phyloP scores from a whole-genome alignment of 345 rosid genomes.

The Eucalyptus curtisii region DNA sequence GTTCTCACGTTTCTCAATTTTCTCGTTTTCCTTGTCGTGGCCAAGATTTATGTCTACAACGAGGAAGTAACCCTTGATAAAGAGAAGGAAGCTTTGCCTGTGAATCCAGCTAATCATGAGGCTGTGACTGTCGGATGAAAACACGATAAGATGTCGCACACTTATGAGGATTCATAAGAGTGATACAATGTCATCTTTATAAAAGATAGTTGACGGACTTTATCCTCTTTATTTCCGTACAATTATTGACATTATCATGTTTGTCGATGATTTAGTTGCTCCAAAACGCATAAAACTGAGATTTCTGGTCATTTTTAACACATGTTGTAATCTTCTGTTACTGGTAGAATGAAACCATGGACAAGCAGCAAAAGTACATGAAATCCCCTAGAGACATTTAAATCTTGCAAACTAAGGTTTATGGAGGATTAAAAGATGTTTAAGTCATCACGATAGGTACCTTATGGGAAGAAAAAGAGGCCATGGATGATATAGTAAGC shows the following conservation, averaged over 20 bases:
- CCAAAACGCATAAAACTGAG: neutral
- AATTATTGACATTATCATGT: neutral
- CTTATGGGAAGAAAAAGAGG: neutral
- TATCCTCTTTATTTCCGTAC: neutral
- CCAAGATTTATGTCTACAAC: conserved; percentile 47
- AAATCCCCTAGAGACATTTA: neutral
- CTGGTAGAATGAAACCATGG: neutral
- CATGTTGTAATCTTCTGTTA: neutral
- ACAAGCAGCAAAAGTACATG: neutral
- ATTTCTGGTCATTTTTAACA: neutral
- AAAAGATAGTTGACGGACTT: neutral
- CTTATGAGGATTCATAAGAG: neutral
- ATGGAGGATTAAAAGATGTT: neutral
- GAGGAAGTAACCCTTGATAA: conserved; percentile 12
- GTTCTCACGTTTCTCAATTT: conserved; percentile 39
- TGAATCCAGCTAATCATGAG: neutral
- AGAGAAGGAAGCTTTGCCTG: neutral
- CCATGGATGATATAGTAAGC: neutral
- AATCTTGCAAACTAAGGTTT: neutral
- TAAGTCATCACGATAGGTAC: neutral
- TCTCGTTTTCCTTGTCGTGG: conserved; percentile 38
- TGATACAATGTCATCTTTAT: neutral
- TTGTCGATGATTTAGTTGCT: neutral
- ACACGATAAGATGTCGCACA: neutral
- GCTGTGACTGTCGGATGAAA: neutral